These are phyloP conservation scores for Microdochium trichocladiopsis DNA, from an alignment of 2,329 filamentous ascomycete species.

Conservation along the genomic window DNA sequence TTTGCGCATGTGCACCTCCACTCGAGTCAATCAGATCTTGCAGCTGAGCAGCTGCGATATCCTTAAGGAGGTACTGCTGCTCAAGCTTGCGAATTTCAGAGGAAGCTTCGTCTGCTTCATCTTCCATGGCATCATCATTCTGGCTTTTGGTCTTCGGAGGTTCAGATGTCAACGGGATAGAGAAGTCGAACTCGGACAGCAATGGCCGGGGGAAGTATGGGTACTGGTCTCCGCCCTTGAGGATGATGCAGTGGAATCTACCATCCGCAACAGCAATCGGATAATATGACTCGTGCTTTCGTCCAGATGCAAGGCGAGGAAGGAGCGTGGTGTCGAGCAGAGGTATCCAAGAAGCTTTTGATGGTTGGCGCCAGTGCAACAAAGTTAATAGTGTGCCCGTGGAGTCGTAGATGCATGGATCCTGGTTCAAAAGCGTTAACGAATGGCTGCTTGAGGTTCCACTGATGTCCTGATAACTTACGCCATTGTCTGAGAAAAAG, in stretches of 20 bases:
- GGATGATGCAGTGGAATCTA: constrained; percentile 97
- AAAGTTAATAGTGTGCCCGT: constrained; percentile 83
- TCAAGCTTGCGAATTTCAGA: constrained; percentile 61
- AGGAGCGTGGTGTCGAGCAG: constrained; percentile 84
- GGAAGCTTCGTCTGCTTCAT: constrained; percentile 20
- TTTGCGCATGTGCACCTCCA: constrained; percentile 56
- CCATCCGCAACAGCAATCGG: constrained; percentile 87
- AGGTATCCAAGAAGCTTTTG: constrained; percentile 85
- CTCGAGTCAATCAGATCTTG: constrained; percentile 67
- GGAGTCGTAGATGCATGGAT: constrained; percentile 94
- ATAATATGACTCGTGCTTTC: constrained; percentile 88
- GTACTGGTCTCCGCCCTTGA: constrained; percentile 90
- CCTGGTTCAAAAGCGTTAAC: constrained; percentile 37
- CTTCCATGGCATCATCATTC: constrained; percentile 23
- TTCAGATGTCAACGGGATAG: constrained; percentile 65
- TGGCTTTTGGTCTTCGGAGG: constrained; percentile 29
- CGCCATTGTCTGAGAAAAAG: constrained; percentile 89
- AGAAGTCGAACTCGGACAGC: constrained; percentile 89
- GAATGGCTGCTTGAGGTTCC: constrained; percentile 5
- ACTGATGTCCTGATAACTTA: constrained; percentile 32
- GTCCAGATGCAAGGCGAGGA: constrained; percentile 72
- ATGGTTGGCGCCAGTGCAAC: constrained; percentile 81
- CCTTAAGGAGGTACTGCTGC: constrained; percentile 72
- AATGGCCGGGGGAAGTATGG: constrained; percentile 88
- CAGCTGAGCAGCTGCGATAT: constrained; percentile 65